Evolutionary conservation across 129 eudicot genomes (phyloP), one percentile per base, ranked within the genome.

Genomic region (Scalesia atractyloides): DNA sequence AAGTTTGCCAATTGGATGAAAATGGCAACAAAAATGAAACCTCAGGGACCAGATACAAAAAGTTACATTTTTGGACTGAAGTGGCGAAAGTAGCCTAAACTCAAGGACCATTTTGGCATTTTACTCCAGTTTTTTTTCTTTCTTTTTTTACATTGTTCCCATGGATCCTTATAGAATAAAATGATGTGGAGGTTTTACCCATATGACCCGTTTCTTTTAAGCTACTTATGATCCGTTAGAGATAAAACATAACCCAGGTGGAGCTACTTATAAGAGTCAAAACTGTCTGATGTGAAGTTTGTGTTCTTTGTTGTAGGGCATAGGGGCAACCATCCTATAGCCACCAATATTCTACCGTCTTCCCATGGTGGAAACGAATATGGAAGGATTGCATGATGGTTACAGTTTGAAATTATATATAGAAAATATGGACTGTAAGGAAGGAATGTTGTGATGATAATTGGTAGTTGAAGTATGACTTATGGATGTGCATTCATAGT

Each of bases 361-460:
- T 81, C 90, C 20, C 86, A 86, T 24, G 92, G 90, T 76, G 85
- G 93, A 74, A 89, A 84, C 24, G 96, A 86, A 79, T 84, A 86
- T 56, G 87, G 90, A 70, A 84, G 88, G 80, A 83, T 89, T 63
- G 44, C 82, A 50, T 87, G 80, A 82, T 73, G 77, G 59, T 73
- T 73, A 73, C 20, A 20, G 34, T 67, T 62, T 41, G 64, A 50
- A 69, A 70, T 53, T 56, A 65, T 64, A 78, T 70, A 70, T 78
- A 72, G 76, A 74, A 53, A 18, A 22, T 26, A 15, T 52, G 61
- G 46, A 68, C 36, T 59, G 75, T 58, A 56, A 64, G 72, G 44
- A 56, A 64, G 72, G 44, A 48, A 37, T 48, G 12, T 36, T 69
- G 58, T 47, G 53, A 61, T 73, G 76, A 68, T 78, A 78, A 71